These are phyloP conservation scores for Plantago coronopus DNA, from an alignment of 305 asterid genomes.

Conservation along the genomic window DNA sequence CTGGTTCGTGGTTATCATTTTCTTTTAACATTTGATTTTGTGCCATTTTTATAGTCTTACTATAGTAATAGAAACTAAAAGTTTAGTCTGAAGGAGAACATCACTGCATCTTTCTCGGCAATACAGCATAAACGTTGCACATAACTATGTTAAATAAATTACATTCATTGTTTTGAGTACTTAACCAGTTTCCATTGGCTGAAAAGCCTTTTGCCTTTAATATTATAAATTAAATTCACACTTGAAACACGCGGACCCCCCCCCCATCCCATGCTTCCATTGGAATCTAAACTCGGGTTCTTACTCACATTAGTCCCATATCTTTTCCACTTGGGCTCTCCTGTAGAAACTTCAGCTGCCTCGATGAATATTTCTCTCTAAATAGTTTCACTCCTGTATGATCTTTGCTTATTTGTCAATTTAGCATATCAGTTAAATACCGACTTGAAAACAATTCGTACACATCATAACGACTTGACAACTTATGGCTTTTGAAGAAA, in stretches of 20 bases:
- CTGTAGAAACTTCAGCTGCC: neutral
- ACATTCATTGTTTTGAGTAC: constrained; percentile 6
- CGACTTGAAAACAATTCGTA: constrained; percentile 7
- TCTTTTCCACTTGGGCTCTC: too few relatives aligned
- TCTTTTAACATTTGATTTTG: neutral
- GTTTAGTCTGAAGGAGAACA: neutral
- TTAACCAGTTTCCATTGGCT: neutral
- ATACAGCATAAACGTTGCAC: constrained; percentile 1
- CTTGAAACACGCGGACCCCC: too few relatives aligned
- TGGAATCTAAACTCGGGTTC: too few relatives aligned
- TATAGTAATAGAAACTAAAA: neutral
- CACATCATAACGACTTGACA: constrained; percentile 23
- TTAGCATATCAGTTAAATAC: neutral
- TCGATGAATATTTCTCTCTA: neutral
- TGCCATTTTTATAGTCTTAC: neutral
- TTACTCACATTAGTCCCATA: too few relatives aligned
- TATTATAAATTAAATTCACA: too few relatives aligned
- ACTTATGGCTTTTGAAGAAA: constrained; percentile 53
- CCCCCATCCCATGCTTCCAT: too few relatives aligned
- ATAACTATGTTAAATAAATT: neutral
- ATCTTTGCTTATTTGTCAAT: neutral
- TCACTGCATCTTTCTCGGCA: neutral
- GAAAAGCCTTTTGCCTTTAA: neutral
- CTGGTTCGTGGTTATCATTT: constrained; percentile 58
- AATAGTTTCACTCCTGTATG: neutral